Evolutionary conservation across 139 green algal species (phyloP).

Genomic region (Chlorella sp.): DNA sequence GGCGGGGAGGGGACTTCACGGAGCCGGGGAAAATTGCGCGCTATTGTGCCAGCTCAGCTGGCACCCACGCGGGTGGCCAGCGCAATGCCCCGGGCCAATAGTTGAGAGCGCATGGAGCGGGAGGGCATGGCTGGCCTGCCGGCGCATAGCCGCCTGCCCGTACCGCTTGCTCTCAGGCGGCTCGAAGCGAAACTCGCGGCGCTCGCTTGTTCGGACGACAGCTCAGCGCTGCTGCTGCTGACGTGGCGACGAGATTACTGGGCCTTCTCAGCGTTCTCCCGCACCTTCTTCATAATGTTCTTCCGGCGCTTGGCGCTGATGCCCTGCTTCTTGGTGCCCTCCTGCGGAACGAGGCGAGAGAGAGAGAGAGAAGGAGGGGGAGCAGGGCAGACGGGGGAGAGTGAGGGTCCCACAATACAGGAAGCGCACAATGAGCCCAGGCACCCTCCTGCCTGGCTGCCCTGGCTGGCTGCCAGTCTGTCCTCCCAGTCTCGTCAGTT

Average conservation of each 20-base stretch:
- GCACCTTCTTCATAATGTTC: constrained; percentile 50
- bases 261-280: not conserved
- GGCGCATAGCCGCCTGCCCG: not conserved
- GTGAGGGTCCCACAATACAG: not conserved
- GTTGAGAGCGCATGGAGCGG: no score
- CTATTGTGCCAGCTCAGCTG: no score
- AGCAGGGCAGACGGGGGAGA: not conserved
- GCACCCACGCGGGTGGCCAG: not conserved
- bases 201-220: no score
- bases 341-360: not conserved
- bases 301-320: constrained; percentile 55
- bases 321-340: constrained; percentile 71
- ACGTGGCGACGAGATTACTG: not conserved
- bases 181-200: no score
- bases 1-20: not conserved
- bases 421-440: no score
- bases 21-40: not conserved
- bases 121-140: not conserved
- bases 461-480: no score
- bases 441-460: no score
- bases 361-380: not conserved
- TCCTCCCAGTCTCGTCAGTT: no score
- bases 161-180: no score
- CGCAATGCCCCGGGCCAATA: not conserved
- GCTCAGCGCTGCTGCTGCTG: not conserved